Percentiles rank a stretch among this genome's conserved stretches.
phyloP scores from a whole-genome alignment of 2,329 filamentous ascomycete genomes.

The Fusarium heterosporum region DNA sequence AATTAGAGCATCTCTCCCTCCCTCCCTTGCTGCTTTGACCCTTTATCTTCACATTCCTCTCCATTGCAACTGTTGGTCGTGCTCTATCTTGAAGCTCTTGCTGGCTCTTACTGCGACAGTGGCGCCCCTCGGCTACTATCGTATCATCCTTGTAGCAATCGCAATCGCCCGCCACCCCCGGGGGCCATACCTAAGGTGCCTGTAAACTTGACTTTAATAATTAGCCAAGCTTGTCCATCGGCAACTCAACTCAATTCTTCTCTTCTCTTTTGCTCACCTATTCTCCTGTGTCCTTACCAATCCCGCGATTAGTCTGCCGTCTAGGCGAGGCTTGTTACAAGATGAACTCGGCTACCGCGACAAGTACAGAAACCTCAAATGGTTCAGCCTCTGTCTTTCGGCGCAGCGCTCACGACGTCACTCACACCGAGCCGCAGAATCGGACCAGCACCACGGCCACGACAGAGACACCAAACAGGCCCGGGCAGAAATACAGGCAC shows the following conservation, averaged over 20 bases:
- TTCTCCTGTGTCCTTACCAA: neutral
- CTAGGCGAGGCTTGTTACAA: constrained; percentile 31
- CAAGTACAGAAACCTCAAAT: constrained; percentile 50
- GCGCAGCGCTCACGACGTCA: constrained; percentile 46
- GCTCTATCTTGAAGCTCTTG: constrained; percentile 30
- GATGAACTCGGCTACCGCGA: constrained; percentile 59
- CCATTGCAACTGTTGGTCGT: constrained; percentile 28
- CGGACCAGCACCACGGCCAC: constrained; percentile 42
- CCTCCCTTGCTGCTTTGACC: constrained; percentile 21
- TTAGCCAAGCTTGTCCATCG: constrained; percentile 12
- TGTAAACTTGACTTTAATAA: constrained; percentile 31
- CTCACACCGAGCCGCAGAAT: constrained; percentile 42
- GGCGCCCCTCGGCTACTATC: constrained; percentile 20
- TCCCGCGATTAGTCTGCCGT: constrained; percentile 27
- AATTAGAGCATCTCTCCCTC: constrained; percentile 13
- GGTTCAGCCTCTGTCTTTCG: constrained; percentile 43
- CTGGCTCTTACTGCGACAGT: constrained; percentile 37
- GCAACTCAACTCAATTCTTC: constrained; percentile 7
- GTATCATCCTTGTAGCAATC: constrained; percentile 37
- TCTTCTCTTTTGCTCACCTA: neutral
- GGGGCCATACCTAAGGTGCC: neutral
- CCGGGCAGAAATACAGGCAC: constrained; percentile 81
- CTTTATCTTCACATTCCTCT: constrained; percentile 40
- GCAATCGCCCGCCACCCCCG: constrained; percentile 14
- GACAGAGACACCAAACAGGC: constrained; percentile 35